These are phyloP conservation scores for Chloranthus sessilifolius DNA, from an alignment of 164 flowering plant genomes.

Conservation along the genomic window DNA sequence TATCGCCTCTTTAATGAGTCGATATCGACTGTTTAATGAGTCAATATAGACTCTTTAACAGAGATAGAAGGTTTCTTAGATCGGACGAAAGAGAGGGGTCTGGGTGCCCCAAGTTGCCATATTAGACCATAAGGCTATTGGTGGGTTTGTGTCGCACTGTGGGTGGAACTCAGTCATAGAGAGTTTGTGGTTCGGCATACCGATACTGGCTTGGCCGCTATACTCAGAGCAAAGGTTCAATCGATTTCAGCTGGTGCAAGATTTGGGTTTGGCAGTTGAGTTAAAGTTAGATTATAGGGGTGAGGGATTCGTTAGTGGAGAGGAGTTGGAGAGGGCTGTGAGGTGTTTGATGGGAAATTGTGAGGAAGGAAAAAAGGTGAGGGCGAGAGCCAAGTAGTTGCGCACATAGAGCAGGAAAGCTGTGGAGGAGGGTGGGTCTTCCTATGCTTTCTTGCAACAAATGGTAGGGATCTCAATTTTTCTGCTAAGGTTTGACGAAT, in stretches of 20 bases:
- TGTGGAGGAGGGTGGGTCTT: constrained; percentile 12
- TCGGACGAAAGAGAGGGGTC: constrained; percentile 9
- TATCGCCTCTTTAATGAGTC: no score
- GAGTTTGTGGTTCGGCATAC: constrained; percentile 18
- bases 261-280: constrained; percentile 24
- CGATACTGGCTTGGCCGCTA: constrained; percentile 47
- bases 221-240: constrained; percentile 44
- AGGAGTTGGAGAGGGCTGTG: constrained; percentile 27
- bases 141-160: constrained; percentile 15
- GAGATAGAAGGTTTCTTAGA: constrained; percentile 11
- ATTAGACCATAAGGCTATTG: constrained; percentile 8
- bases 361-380: constrained; percentile 13
- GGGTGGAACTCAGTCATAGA: constrained; percentile 17
- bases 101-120: constrained; percentile 14
- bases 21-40: no score
- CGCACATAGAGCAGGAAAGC: neutral
- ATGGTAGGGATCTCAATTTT: neutral
- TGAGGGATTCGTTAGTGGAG: constrained; percentile 20
- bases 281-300: constrained; percentile 18
- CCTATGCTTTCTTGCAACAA: constrained; percentile 1
- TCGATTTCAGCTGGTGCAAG: constrained; percentile 36
- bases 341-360: constrained; percentile 13
- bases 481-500: no score
- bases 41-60: no score
- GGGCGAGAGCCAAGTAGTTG: constrained; percentile 2